Conservation (phyloP, 2,329 filamentous ascomycete species). For the Diaporthe ilicicola region DNA sequence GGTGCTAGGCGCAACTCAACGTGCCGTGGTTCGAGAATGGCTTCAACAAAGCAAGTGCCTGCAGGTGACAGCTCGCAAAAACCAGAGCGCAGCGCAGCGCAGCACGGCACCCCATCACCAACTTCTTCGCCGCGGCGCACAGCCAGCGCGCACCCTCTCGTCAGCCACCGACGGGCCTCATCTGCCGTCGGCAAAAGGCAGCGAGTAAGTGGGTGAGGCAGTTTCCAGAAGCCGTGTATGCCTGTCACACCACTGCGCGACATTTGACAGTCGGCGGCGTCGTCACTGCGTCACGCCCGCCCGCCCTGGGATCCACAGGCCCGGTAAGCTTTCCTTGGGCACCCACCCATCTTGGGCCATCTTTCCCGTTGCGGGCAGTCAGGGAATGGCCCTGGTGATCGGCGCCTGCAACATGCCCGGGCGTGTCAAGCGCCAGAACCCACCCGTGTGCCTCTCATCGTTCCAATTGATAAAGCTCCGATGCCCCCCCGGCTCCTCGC, state of each 20-base stretch:
- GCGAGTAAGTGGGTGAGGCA: not conserved
- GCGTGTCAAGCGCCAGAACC: not conserved
- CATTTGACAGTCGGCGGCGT: not conserved
- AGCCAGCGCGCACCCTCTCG: not conserved
- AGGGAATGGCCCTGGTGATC: constrained; percentile 25
- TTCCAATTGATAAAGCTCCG: not conserved
- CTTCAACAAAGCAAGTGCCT: not conserved
- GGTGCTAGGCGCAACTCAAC: constrained; percentile 6
- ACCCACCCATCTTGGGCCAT: too few species aligned
- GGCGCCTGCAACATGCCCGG: not conserved
- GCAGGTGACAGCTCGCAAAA: constrained; percentile 11
- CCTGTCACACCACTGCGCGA: constrained; percentile 13
- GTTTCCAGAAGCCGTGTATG: not conserved
- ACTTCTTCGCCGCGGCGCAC: not conserved
- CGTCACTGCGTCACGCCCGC: not conserved
- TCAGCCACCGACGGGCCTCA: not conserved
- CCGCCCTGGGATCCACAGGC: constrained; percentile 5
- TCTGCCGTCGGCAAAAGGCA: not conserved
- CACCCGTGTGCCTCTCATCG: not conserved
- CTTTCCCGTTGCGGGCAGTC: not conserved
- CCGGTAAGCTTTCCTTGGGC: constrained; percentile 25
- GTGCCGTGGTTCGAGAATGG: not conserved
- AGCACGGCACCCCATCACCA: not conserved
- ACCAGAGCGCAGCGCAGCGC: not conserved
- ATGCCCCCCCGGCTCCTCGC: not conserved